These are phyloP conservation scores for Stipa capillata DNA, from an alignment of 176 grass and related monocot genomes.

Conservation along the genomic window DNA sequence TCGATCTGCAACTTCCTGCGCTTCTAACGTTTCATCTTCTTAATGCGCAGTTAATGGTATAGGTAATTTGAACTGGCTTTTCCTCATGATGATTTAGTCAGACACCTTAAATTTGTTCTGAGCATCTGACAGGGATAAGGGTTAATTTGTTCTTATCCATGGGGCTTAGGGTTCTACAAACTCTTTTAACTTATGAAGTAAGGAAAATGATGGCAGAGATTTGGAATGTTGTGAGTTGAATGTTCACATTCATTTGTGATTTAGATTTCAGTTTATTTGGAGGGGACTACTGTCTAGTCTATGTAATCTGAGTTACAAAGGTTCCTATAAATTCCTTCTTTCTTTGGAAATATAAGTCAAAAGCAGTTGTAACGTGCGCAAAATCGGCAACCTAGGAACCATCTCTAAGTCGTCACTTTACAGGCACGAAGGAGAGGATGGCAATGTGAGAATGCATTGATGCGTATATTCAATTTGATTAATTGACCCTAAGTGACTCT, in stretches of 20 bases:
- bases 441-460: neutral
- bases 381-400: neutral
- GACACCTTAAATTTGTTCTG: neutral
- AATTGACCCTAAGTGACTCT: neutral
- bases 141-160: neutral
- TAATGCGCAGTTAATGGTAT: neutral
- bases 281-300: neutral
- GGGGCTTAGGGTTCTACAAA: neutral
- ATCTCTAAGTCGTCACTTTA: neutral
- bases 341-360: neutral
- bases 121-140: neutral
- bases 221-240: neutral
- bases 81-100: neutral
- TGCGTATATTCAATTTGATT: neutral
- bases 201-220: neutral
- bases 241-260: neutral
- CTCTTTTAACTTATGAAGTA: neutral
- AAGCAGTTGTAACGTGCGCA: neutral
- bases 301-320: neutral
- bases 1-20: conserved; percentile 15
- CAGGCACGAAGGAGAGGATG: neutral
- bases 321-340: neutral
- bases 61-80: neutral
- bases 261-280: neutral
- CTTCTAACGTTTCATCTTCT: neutral